Evolutionary conservation across 164 flowering plant genomes (phyloP).

Genomic region (Pachysandra terminalis): DNA sequence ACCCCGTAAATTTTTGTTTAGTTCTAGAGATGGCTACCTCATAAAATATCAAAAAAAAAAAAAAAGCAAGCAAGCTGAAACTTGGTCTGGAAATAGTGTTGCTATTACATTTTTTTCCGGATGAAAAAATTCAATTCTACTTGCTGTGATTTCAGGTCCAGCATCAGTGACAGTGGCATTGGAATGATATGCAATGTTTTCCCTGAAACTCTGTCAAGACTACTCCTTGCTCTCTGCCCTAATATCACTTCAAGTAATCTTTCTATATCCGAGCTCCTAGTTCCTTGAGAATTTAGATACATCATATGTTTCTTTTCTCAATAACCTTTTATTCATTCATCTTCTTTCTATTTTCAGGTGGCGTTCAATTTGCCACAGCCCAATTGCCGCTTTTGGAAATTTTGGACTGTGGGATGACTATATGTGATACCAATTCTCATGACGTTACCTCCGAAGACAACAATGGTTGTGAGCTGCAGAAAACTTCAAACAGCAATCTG

Average conservation of each 20-base stretch:
- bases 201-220: conserved; percentile 61
- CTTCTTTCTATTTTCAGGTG: conserved; percentile 48
- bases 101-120: too few relatives aligned
- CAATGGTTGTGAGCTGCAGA: conserved; percentile 28
- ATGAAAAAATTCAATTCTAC: neutral
- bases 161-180: conserved; percentile 92
- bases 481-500: conserved; percentile 31
- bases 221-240: conserved; percentile 90
- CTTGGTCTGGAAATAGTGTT: too few relatives aligned
- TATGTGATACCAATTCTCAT: conserved; percentile 56
- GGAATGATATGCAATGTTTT: conserved; percentile 96
- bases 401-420: conserved; percentile 95
- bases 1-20: too few relatives aligned
- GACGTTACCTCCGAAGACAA: conserved; percentile 25
- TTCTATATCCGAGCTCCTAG: conserved; percentile 3
- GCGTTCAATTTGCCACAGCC: conserved; percentile 95
- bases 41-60: too few relatives aligned
- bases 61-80: too few relatives aligned
- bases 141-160: conserved; percentile 58
- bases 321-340: neutral
- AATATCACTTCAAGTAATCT: conserved; percentile 86
- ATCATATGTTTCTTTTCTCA: neutral
- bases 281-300: neutral
- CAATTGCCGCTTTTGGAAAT: conserved; percentile 87
- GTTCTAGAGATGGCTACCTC: too few relatives aligned